Conservation (phyloP, 257 asterid genomes). For the Apocynum venetum region DNA sequence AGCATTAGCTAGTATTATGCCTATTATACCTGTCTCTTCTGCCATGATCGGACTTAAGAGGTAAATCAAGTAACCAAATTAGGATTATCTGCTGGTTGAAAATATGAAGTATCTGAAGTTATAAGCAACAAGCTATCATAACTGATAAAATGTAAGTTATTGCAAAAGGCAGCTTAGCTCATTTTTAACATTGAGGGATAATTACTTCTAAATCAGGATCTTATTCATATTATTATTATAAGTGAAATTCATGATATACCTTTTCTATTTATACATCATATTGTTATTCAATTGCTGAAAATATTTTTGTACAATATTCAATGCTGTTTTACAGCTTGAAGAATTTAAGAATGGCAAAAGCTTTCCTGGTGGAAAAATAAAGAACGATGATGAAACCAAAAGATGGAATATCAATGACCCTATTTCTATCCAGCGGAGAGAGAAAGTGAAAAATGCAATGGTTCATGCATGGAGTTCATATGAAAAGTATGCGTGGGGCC, state of each 20-base stretch:
- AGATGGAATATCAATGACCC: slow-evolving; percentile 42
- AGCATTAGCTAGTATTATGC: slow-evolving; percentile 1
- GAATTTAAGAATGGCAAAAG: slow-evolving; percentile 49
- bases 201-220: background rate
- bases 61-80: background rate
- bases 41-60: background rate
- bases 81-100: background rate
- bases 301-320: background rate
- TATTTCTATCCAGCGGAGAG: slow-evolving; percentile 61
- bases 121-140: background rate
- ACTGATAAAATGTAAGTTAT: background rate
- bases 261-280: background rate
- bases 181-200: background rate
- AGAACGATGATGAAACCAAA: slow-evolving; percentile 20
- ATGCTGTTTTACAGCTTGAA: slow-evolving; percentile 49
- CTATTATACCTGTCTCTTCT: background rate
- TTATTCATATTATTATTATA: background rate
- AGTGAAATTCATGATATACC: background rate
- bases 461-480: slow-evolving; percentile 95
- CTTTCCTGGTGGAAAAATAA: slow-evolving; percentile 25
- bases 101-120: background rate
- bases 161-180: background rate
- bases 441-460: slow-evolving; percentile 92
- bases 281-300: slow-evolving; percentile 1
- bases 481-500: slow-evolving; percentile 98